These are phyloP conservation scores for Blastobotrys ciferrii DNA, from an alignment of 1,139 yeast genomes.

Conservation along the genomic window DNA sequence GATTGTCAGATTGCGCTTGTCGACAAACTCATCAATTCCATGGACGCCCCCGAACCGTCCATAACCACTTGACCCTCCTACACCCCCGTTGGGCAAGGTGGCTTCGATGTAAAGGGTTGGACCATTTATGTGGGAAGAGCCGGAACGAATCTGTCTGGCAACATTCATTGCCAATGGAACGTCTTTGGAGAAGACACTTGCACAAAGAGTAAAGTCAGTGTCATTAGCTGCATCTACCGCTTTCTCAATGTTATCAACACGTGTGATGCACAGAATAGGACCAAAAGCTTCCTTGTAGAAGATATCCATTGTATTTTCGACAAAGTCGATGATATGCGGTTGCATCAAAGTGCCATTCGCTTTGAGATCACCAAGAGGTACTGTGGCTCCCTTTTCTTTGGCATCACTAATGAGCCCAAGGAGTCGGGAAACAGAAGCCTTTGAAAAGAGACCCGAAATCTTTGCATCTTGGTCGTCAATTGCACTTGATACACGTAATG, in stretches of 20 bases:
- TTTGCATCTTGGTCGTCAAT: not conserved
- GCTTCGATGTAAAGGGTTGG: slow-evolving; percentile 50
- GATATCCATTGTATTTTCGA: slow-evolving; percentile 40
- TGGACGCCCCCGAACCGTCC: slow-evolving; percentile 53
- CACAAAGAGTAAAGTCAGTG: slow-evolving; percentile 43
- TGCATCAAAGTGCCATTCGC: slow-evolving; percentile 33
- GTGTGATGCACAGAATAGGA: slow-evolving; percentile 45
- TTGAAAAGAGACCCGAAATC: slow-evolving; percentile 24
- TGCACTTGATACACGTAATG: too few relatives aligned
- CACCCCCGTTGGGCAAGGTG: slow-evolving; percentile 56
- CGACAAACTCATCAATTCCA: too few relatives aligned
- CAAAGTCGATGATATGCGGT: slow-evolving; percentile 38
- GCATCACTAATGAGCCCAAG: slow-evolving; percentile 48
- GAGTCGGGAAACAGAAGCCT: too few relatives aligned
- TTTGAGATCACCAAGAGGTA: too few relatives aligned
- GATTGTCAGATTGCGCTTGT: too few relatives aligned
- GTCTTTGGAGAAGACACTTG: slow-evolving; percentile 47
- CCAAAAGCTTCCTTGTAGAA: slow-evolving; percentile 47
- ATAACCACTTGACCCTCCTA: slow-evolving; percentile 49
- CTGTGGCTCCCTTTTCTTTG: slow-evolving; percentile 46
- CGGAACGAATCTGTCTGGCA: slow-evolving; percentile 44
- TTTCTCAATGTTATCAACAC: slow-evolving; percentile 32
- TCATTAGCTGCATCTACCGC: slow-evolving; percentile 38
- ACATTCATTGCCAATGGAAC: slow-evolving; percentile 39
- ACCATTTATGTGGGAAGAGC: slow-evolving; percentile 55